A percentile compares a stretch with the other conserved stretches of the same genome.
phyloP scores from a whole-genome alignment of 768 basidiomycete genomes.

The Psilocybe sp. region DNA sequence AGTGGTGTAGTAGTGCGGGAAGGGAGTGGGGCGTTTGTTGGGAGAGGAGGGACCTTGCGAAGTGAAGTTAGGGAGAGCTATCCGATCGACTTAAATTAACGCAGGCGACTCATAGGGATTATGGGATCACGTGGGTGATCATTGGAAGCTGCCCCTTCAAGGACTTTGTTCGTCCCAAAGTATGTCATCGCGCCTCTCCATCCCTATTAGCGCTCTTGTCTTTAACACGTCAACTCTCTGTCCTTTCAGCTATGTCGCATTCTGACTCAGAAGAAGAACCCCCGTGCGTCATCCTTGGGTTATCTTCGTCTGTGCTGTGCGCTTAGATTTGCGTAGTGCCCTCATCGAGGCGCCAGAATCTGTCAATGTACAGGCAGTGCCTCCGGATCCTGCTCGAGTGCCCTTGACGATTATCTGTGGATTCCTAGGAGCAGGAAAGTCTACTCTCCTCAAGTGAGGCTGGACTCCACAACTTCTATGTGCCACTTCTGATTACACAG shows the following conservation, averaged over 20 bases:
- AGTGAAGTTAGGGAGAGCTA: not conserved
- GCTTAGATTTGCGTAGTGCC: too few relatives aligned
- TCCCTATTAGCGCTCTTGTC: too few relatives aligned
- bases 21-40: not conserved
- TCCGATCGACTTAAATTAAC: not conserved
- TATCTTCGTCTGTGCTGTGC: too few relatives aligned
- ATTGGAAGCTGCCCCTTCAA: too few relatives aligned
- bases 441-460: slow-evolving; percentile 78
- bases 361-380: not conserved
- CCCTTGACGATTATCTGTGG: slow-evolving; percentile 95
- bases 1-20: not conserved
- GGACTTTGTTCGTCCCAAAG: too few relatives aligned
- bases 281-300: too few relatives aligned
- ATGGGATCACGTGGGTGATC: too few relatives aligned
- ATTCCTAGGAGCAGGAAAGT: slow-evolving; percentile 93
- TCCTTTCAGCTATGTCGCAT: too few relatives aligned
- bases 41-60: not conserved
- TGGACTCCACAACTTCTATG: not conserved
- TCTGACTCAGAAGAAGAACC: too few relatives aligned
- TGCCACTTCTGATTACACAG: slow-evolving; percentile 5
- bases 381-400: slow-evolving; percentile 35
- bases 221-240: too few relatives aligned
- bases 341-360: too few relatives aligned
- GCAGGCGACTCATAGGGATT: not conserved
- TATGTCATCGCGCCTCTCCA: too few relatives aligned